Evolutionary conservation across 306 rosid species (phyloP).

Genomic region (Rosa chinensis): DNA sequence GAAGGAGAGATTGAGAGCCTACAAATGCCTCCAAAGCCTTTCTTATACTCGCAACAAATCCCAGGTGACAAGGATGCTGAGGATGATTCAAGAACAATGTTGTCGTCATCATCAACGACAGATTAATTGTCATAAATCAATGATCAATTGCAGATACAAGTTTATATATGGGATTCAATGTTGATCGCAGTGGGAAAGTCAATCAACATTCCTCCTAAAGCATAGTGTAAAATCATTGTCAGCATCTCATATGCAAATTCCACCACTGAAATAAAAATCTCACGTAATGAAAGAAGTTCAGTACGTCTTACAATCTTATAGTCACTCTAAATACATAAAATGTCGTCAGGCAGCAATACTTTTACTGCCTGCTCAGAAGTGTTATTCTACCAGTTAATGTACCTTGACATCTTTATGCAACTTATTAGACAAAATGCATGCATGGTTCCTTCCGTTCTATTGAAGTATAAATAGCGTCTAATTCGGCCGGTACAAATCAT

Average conservation of each 20-base stretch:
- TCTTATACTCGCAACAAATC: too few relatives aligned
- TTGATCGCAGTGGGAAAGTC: too few relatives aligned
- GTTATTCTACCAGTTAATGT: constrained; percentile 79
- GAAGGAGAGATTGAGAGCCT: too few relatives aligned
- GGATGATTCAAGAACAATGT: neutral
- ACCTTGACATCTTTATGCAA: constrained; percentile 44
- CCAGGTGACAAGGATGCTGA: neutral
- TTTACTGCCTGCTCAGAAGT: constrained; percentile 81
- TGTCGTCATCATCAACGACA: neutral
- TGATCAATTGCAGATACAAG: neutral
- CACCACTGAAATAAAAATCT: constrained; percentile 50
- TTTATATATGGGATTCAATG: neutral
- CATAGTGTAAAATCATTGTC: too few relatives aligned
- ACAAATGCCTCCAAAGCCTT: too few relatives aligned
- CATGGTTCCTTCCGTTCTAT: too few relatives aligned
- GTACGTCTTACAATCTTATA: neutral
- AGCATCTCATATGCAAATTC: constrained; percentile 88
- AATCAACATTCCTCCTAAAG: too few relatives aligned
- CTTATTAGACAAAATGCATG: too few relatives aligned
- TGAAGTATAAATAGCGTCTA: too few relatives aligned
- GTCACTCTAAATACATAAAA: constrained; percentile 4
- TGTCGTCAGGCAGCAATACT: constrained; percentile 7
- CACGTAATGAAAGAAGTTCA: constrained; percentile 24
- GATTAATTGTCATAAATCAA: neutral
- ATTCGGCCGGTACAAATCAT: too few relatives aligned